Conservation (phyloP, 2,329 filamentous ascomycete species). For the Scedosporium aurantiacum region DNA sequence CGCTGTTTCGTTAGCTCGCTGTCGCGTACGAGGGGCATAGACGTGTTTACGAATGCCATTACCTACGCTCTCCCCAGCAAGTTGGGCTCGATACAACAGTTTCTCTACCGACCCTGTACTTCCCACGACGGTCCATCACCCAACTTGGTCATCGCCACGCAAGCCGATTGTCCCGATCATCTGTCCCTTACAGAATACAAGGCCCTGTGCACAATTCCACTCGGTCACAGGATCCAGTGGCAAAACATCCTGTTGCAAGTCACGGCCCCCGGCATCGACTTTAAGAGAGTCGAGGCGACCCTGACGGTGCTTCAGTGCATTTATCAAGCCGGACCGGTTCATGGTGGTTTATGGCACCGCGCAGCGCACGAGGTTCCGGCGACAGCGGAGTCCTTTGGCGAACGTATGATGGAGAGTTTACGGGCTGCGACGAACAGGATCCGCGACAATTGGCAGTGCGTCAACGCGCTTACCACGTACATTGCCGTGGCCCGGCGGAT, state of each 20-base stretch:
- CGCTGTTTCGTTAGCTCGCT: conserved; percentile 11
- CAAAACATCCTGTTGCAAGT: conserved; percentile 43
- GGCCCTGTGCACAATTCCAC: conserved; percentile 34
- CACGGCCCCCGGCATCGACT: conserved; percentile 32
- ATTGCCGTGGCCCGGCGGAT: conserved; percentile 29
- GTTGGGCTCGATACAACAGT: conserved; percentile 24
- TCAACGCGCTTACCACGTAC: conserved; percentile 26
- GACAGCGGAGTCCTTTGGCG: conserved; percentile 20
- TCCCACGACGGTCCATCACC: conserved; percentile 19
- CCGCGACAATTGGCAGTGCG: conserved; percentile 41
- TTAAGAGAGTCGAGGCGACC: conserved; percentile 35
- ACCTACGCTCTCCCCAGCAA: conserved; percentile 27
- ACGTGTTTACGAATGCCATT: conserved; percentile 21
- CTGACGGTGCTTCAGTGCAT: conserved; percentile 37
- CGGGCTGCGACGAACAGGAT: conserved; percentile 20
- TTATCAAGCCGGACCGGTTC: conserved; percentile 32
- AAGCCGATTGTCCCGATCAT: conserved; percentile 32
- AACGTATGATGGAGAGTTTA: conserved; percentile 21
- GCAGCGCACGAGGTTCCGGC: conserved; percentile 23
- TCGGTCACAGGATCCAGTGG: conserved; percentile 41
- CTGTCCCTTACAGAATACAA: conserved; percentile 45
- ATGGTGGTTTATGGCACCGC: conserved; percentile 11
- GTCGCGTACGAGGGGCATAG: not conserved
- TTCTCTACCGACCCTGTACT: conserved; percentile 20
- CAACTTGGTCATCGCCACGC: conserved; percentile 42